Evolutionary conservation across 345 rosid species (phyloP), one percentile per base, ranked within the genome.

Genomic region (Pelargonium nanum): DNA sequence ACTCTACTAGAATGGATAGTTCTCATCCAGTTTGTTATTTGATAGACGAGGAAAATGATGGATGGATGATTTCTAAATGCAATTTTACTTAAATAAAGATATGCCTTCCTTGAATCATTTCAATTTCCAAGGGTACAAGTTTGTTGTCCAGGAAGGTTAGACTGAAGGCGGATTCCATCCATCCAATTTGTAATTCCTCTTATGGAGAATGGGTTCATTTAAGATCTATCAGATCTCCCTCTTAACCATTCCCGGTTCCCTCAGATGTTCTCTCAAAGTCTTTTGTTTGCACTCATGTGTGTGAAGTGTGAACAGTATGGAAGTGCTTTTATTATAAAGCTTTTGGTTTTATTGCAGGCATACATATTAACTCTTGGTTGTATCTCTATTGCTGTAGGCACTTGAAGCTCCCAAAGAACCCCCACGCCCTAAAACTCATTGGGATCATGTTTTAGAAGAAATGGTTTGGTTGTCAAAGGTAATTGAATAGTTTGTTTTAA

Each of bases 391-490:
- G 22, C 67, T 65, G 20, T 72, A 90, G 99, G 89, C 93, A 13
- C 88, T 88, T 57, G 99, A 94, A 81, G 97, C 90, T 48, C 96
- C 94, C 26, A 82, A 78, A 81, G 97, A 86, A 71, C 99, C 96
- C 19, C 86, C 79, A 26, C 96, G 99, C 10, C 88, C 91, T 62
- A 94, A 90, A 74, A 67, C 95, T 73, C 99, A 94, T 62, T 94
- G 97, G 99, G 97, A 94, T 80, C 97, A 94, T 82, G 99, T 94
- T 60, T 60, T 94, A 57, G 99, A 88, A 67, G 99, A 94, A 82
- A 94, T 94, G 99, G 73, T 61, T 72, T 94, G 99, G 99, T 77
- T 94, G 57, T 88, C 99, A 26, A 94, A 94, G 97, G 99, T 94
- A 72, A 69, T 21, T 52, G 59, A 44, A 70, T 63, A 19, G 19